phyloP scores from a whole-genome alignment of 176 grass and related monocot species.

The Olyra latifolia region DNA sequence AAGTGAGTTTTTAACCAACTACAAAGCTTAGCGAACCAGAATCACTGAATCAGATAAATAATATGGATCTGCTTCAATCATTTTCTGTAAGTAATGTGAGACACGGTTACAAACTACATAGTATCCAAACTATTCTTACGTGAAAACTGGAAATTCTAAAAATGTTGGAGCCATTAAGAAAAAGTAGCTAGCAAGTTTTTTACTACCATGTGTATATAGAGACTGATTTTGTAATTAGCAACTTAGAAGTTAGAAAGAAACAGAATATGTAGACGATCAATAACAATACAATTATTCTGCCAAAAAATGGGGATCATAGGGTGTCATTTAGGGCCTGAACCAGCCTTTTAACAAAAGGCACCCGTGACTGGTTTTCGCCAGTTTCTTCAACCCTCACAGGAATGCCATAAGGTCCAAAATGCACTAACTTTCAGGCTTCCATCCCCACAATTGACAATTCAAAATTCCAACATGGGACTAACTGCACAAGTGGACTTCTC shows the following conservation, averaged over 20 bases:
- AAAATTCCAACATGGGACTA: constrained; percentile 19
- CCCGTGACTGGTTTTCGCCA: background rate
- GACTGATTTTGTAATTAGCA: background rate
- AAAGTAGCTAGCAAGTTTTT: background rate
- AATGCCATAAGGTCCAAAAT: background rate
- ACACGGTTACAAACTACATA: background rate
- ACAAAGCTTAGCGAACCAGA: background rate
- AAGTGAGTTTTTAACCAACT: constrained; percentile 8
- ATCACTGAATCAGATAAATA: background rate
- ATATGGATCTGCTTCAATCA: constrained; percentile 12
- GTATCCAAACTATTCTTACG: background rate
- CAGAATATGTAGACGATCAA: background rate
- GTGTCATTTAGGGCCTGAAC: background rate
- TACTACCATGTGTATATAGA: constrained; percentile 1
- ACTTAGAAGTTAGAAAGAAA: constrained; percentile 14
- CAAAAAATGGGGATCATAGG: background rate
- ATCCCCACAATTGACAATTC: background rate
- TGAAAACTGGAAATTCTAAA: background rate
- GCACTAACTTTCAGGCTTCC: background rate
- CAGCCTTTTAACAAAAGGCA: background rate
- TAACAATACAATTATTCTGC: background rate
- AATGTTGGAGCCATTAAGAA: background rate
- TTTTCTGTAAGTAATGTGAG: background rate
- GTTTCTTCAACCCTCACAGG: background rate
- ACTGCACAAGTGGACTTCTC: background rate